Evolutionary conservation across 1,284 basidiomycete genomes (phyloP).

Genomic region (Pterulicium gracile): DNA sequence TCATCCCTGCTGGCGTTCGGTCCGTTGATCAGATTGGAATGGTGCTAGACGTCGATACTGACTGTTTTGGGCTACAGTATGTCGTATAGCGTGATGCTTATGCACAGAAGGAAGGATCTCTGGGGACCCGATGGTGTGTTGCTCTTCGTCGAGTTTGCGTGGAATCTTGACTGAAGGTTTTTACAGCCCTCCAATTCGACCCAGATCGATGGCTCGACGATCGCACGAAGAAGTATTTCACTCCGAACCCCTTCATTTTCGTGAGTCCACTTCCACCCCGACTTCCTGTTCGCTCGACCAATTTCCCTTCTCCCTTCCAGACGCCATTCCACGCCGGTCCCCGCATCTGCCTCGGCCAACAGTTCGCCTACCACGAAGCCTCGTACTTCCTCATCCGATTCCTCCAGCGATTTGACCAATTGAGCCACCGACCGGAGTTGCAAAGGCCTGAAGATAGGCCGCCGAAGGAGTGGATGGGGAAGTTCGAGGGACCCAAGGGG

Average conservation of each 20-base stretch:
- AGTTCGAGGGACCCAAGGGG: neutral
- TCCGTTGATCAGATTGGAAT: too few relatives aligned
- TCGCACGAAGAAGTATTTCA: slow-evolving; percentile 14
- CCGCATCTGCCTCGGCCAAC: slow-evolving; percentile 18
- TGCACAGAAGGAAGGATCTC: slow-evolving; percentile 16
- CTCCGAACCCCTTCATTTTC: slow-evolving; percentile 20
- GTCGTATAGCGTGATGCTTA: slow-evolving; percentile 11
- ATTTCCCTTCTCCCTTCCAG: slow-evolving; percentile 3
- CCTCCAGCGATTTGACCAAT: neutral
- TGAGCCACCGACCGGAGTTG: neutral
- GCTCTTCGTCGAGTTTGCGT: neutral
- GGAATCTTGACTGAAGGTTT: slow-evolving; percentile 13
- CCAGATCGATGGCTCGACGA: slow-evolving; percentile 22
- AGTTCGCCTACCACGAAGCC: slow-evolving; percentile 7
- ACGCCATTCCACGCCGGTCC: slow-evolving; percentile 19
- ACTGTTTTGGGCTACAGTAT: too few relatives aligned
- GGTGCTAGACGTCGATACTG: too few relatives aligned
- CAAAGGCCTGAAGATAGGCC: neutral
- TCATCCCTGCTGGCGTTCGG: slow-evolving; percentile 1
- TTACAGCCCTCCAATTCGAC: slow-evolving; percentile 19
- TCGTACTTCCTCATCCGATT: neutral
- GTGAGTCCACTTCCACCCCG: neutral
- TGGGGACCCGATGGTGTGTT: slow-evolving; percentile 20
- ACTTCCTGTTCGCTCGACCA: neutral
- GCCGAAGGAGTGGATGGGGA: neutral